Evolutionary conservation across 2,329 filamentous ascomycete species (phyloP).

Genomic region (Botrytis sinoallii): DNA sequence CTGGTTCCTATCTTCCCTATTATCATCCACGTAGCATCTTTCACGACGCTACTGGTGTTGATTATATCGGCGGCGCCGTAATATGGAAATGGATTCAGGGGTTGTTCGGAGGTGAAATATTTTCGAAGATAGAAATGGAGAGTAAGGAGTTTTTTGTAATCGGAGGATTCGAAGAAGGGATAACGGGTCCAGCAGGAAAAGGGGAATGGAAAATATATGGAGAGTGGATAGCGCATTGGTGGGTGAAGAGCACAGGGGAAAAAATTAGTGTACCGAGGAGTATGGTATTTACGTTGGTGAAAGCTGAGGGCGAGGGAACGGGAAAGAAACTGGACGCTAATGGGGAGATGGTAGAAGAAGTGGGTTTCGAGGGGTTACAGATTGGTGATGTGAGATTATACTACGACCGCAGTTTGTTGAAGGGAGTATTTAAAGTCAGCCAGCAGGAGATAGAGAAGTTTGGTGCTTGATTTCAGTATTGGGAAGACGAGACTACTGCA

Average conservation of each 20-base stretch:
- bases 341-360: neutral
- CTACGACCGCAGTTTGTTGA: constrained; percentile 22
- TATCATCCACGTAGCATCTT: constrained; percentile 7
- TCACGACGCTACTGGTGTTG: constrained; percentile 15
- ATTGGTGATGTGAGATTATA: constrained; percentile 22
- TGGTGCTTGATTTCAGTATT: neutral
- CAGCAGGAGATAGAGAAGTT: constrained; percentile 20
- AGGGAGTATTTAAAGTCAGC: constrained; percentile 10
- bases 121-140: constrained; percentile 15
- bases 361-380: constrained; percentile 22
- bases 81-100: constrained; percentile 18
- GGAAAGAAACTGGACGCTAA: neutral
- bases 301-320: constrained; percentile 15
- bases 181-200: neutral
- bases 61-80: neutral
- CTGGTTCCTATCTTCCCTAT: constrained; percentile 6
- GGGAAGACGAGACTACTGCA: neutral
- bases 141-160: constrained; percentile 3
- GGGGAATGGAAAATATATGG: constrained; percentile 17
- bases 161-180: neutral
- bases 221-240: constrained; percentile 21
- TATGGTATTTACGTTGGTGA: constrained; percentile 20
- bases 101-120: neutral
- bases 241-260: constrained; percentile 11
- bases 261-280: constrained; percentile 18